Evolutionary conservation across 2,329 filamentous ascomycete species (phyloP).

Genomic region (Diaporthe sp.): DNA sequence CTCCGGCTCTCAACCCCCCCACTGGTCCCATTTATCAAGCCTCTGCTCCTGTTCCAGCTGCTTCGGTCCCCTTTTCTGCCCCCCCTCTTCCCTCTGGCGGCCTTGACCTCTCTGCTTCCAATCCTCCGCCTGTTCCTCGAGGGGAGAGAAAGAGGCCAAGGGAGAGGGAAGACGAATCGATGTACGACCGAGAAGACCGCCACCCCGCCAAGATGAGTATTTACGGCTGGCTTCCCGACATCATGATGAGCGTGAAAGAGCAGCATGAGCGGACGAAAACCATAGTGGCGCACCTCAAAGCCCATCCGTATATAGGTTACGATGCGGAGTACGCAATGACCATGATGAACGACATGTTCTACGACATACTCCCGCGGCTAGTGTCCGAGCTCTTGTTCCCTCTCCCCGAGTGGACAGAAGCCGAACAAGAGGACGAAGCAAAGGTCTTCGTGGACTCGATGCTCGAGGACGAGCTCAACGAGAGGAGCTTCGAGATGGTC

Average conservation of each 20-base stretch:
- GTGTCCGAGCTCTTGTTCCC: not conserved
- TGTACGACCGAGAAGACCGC: not conserved
- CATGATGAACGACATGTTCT: not conserved
- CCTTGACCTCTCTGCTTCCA: not conserved
- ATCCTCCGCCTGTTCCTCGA: not conserved
- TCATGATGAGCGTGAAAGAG: too few relatives aligned
- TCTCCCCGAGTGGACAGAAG: not conserved
- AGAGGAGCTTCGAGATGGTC: not conserved
- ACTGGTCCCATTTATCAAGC: not conserved
- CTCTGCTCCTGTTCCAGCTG: not conserved
- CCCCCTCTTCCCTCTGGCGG: not conserved
- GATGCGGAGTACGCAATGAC: not conserved
- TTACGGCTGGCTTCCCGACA: not conserved
- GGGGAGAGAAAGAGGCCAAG: not conserved
- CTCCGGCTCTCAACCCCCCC: not conserved
- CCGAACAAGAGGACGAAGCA: not conserved
- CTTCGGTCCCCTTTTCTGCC: not conserved
- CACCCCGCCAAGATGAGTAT: not conserved
- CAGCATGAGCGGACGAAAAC: not conserved
- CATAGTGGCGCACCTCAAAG: not conserved
- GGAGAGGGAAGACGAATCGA: not conserved
- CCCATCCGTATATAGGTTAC: not conserved
- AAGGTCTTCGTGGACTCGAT: not conserved
- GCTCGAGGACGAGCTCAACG: not conserved
- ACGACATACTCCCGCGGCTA: not conserved